These are phyloP conservation scores for Talaromyces marneffei DNA, from an alignment of 2,329 filamentous ascomycete genomes.

Conservation along the genomic window DNA sequence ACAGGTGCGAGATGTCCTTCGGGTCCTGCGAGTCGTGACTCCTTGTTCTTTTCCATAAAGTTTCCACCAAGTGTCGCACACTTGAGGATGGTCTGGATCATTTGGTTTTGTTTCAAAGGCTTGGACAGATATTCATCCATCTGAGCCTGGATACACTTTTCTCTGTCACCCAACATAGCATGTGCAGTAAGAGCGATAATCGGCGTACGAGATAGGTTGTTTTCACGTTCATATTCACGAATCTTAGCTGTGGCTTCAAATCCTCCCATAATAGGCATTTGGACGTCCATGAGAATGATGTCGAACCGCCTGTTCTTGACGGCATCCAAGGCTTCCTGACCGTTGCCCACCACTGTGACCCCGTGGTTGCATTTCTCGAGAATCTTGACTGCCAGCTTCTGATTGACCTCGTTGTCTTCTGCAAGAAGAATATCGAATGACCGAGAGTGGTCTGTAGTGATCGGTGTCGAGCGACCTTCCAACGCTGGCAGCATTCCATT, in stretches of 20 bases:
- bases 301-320: slow-evolving; percentile 90
- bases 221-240: slow-evolving; percentile 81
- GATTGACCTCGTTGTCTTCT: slow-evolving; percentile 93
- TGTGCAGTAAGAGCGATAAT: slow-evolving; percentile 97
- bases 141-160: slow-evolving; percentile 96
- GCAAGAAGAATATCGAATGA: slow-evolving; percentile 88
- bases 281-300: slow-evolving; percentile 97
- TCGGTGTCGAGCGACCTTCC: slow-evolving; percentile 83
- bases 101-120: slow-evolving; percentile 89
- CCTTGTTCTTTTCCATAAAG: slow-evolving; percentile 40
- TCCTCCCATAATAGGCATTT: slow-evolving; percentile 99
- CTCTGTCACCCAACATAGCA: slow-evolving; percentile 95
- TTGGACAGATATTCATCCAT: slow-evolving; percentile 99
- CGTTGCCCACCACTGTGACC: slow-evolving; percentile 76
- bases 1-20: slow-evolving; percentile 30
- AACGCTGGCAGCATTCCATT: slow-evolving; percentile 90
- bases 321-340: slow-evolving; percentile 85
- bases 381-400: slow-evolving; percentile 88
- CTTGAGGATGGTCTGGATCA: slow-evolving; percentile 96
- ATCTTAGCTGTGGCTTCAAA: slow-evolving; percentile 98
- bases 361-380: slow-evolving; percentile 77
- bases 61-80: slow-evolving; percentile 76
- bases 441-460: slow-evolving; percentile 81
- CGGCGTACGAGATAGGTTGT: slow-evolving; percentile 75
- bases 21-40: slow-evolving; percentile 36